Conservation (phyloP, 108 stramenopile species). For the Cyclostephanos tholiformis region DNA sequence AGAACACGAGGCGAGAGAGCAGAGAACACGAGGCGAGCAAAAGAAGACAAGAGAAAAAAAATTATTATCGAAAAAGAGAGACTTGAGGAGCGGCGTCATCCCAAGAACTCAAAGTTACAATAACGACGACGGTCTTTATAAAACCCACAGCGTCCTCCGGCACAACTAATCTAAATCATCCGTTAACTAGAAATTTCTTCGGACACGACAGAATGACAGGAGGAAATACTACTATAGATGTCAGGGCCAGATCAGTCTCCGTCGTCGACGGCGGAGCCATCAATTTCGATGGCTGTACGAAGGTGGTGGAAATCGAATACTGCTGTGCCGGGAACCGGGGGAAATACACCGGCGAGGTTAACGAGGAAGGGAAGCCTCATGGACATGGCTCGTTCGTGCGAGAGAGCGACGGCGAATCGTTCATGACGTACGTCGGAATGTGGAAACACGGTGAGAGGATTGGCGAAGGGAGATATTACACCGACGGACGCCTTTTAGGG, state of each 20-base stretch:
- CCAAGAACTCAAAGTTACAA: too few species aligned
- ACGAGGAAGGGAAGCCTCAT: slow-evolving; percentile 30
- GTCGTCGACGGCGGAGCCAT: background rate
- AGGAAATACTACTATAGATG: background rate
- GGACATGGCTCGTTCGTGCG: slow-evolving; percentile 36
- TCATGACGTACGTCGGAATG: slow-evolving; percentile 20
- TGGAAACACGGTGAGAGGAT: slow-evolving; percentile 35
- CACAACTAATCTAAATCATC: too few species aligned
- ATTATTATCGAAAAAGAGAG: too few species aligned
- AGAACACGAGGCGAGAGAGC: too few species aligned
- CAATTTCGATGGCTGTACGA: background rate
- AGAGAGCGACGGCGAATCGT: slow-evolving; percentile 7
- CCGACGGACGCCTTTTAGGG: slow-evolving; percentile 24
- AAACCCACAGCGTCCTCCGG: too few species aligned
- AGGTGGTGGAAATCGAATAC: slow-evolving; percentile 1
- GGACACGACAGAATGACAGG: background rate
- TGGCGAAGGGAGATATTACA: slow-evolving; percentile 35
- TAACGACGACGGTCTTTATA: too few species aligned
- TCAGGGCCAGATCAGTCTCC: slow-evolving; percentile 9
- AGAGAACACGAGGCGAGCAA: too few species aligned
- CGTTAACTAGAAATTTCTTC: background rate
- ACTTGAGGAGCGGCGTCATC: too few species aligned
- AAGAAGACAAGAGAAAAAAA: too few species aligned
- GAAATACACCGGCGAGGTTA: slow-evolving; percentile 34
- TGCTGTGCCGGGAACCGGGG: slow-evolving; percentile 25